phyloP scores from a whole-genome alignment of 2,329 filamentous ascomycete species.

The Aspergillus ochraceoroseus region DNA sequence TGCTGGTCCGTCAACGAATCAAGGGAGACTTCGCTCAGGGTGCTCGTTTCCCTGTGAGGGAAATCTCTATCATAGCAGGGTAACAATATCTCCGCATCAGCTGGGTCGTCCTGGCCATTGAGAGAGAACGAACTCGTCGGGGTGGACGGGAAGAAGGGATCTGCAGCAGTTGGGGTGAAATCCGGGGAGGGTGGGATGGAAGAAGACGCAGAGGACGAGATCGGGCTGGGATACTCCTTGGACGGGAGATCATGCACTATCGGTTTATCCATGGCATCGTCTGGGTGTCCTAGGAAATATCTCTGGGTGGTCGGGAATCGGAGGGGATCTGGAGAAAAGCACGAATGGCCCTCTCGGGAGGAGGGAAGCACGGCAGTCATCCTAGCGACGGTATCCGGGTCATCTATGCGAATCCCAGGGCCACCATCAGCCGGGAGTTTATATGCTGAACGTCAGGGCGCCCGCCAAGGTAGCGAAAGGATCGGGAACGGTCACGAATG shows the following conservation, averaged over 20 bases:
- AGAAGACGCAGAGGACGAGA: constrained; percentile 34
- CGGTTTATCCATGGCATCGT: constrained; percentile 23
- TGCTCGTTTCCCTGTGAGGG: constrained; percentile 42
- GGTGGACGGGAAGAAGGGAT: constrained; percentile 32
- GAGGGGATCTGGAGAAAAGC: constrained; percentile 31
- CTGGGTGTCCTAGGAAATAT: constrained; percentile 30
- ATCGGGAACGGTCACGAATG: too few relatives aligned
- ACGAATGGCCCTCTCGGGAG: constrained; percentile 30
- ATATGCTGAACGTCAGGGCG: too few relatives aligned
- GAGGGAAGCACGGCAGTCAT: constrained; percentile 38
- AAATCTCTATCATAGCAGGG: constrained; percentile 47
- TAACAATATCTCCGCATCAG: constrained; percentile 40
- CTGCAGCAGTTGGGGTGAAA: constrained; percentile 29
- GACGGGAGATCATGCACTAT: constrained; percentile 27
- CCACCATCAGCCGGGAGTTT: too few relatives aligned
- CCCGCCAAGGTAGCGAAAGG: too few relatives aligned
- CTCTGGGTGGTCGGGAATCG: constrained; percentile 31
- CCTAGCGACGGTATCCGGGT: constrained; percentile 8
- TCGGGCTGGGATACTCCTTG: constrained; percentile 24
- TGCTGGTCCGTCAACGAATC: constrained; percentile 42
- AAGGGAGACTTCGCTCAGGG: constrained; percentile 22
- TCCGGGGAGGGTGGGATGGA: constrained; percentile 39
- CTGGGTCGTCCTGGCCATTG: constrained; percentile 24
- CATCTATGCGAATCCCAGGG: constrained; percentile 7
- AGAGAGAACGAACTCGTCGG: constrained; percentile 40